Evolutionary conservation across 306 rosid genomes (phyloP), one percentile per base, ranked within the genome.

Genomic region (Cicer yamashitae): DNA sequence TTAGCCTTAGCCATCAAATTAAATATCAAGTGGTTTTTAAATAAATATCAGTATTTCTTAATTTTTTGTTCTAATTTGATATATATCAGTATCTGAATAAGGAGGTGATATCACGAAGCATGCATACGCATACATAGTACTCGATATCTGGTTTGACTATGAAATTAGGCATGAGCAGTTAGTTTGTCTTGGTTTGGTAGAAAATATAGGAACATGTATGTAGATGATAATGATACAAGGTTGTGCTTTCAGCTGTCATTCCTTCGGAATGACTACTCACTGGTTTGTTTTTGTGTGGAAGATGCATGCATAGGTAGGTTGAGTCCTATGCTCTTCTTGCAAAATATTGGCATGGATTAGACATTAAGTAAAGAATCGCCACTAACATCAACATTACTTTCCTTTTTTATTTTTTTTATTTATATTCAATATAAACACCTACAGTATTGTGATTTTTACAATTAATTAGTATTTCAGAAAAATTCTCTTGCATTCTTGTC

Each of bases 241-340:
- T 82, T 64, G 70, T 17, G 53, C 79, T 82, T 65, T 82, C 82
- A 82, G 67, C 71, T 82, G 85, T 77, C 82, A 71, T 77, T 71
- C 82, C 62, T 46, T 51, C 6, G 14, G 79, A 82, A 77, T 82
- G 85, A 82, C 85, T 67, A 77, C 53, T 77, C 85, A 44, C 82
- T 77, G 85, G 40, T 60, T 25, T 77, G 34, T 25, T 25, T 25
- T 25, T 25, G 34, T 25, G 34, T 20, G 66, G 75, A 45, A 63
- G 85, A 71, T 71, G 47, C 59, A 70, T 64, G 82, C 67, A 64
- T 64, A 14, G 37, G 51, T 70, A 70, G 84, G 56, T 76, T 75
- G 54, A 67, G 80, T 51, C 76, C 81, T 81, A 75, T 61, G 61
- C 79, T 38, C 61, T 48, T 10, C 67, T 13, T 66, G 57, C 77